phyloP scores from a whole-genome alignment of 1,284 basidiomycete genomes.

The Papiliotrema laurentii region DNA sequence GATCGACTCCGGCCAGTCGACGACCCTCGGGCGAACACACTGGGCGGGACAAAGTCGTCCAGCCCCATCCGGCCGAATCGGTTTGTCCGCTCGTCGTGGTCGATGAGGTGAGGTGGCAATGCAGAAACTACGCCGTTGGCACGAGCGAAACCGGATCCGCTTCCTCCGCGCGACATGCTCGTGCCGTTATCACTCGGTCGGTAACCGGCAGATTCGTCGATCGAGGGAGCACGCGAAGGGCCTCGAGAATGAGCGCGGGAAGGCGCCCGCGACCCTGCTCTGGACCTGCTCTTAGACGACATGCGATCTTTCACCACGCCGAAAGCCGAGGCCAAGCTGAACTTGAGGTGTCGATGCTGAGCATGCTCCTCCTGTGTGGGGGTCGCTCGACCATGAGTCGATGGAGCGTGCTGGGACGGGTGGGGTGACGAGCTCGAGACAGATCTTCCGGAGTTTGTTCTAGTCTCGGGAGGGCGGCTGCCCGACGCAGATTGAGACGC shows the following conservation, averaged over 20 bases:
- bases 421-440: not conserved
- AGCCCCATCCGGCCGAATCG: conserved; percentile 2
- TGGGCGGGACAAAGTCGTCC: conserved; percentile 21
- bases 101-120: conserved; percentile 4
- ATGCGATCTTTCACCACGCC: conserved; percentile 16
- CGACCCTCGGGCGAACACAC: conserved; percentile 31
- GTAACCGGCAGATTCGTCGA: not conserved
- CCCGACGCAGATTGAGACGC: not conserved
- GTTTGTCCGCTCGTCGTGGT: conserved; percentile 4
- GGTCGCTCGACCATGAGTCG: too few species aligned
- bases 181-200: not conserved
- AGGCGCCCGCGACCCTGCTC: conserved; percentile 13
- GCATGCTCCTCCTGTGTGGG: not conserved
- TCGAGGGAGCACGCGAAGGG: conserved; percentile 2
- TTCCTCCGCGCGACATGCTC: conserved; percentile 1
- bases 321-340: conserved; percentile 32
- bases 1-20: conserved; percentile 19
- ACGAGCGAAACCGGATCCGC: conserved; percentile 4
- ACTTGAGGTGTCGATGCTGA: not conserved
- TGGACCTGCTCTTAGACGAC: not conserved
- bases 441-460: not conserved
- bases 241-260: not conserved
- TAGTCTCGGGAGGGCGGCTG: too few species aligned
- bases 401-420: too few species aligned
- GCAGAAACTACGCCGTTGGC: conserved; percentile 5